Percentiles rank a stretch among this genome's conserved stretches.
phyloP scores from a whole-genome alignment of 345 rosid species.

The Mangifera indica region DNA sequence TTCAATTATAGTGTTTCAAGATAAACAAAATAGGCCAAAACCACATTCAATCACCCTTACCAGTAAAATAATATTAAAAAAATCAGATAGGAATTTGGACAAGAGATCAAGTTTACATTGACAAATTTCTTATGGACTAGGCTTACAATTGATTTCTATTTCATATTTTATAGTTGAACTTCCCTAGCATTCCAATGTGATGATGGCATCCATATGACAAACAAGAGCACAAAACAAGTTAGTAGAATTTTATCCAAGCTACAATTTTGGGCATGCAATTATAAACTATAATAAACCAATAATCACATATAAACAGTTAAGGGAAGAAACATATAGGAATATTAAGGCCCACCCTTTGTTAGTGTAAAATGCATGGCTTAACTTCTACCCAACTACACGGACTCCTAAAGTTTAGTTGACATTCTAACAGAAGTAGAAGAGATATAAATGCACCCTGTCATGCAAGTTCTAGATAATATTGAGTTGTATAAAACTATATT shows the following conservation, averaged over 20 bases:
- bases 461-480: too few species aligned
- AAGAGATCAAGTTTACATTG: not conserved
- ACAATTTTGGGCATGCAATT: not conserved
- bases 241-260: not conserved
- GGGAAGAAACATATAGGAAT: not conserved
- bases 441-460: not conserved
- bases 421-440: not conserved
- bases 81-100: not conserved
- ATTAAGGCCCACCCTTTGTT: not conserved
- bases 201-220: not conserved
- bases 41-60: not conserved
- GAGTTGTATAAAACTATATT: too few species aligned
- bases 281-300: not conserved
- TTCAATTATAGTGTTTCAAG: not conserved
- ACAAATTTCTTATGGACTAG: not conserved
- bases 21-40: not conserved
- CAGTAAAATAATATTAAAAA: not conserved
- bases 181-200: not conserved
- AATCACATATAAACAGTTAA: not conserved
- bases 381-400: not conserved
- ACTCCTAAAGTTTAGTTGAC: not conserved
- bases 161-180: not conserved
- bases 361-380: not conserved
- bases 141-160: not conserved
- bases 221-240: not conserved